Conservation (phyloP, 345 rosid species). For the Aurinia saxatilis region DNA sequence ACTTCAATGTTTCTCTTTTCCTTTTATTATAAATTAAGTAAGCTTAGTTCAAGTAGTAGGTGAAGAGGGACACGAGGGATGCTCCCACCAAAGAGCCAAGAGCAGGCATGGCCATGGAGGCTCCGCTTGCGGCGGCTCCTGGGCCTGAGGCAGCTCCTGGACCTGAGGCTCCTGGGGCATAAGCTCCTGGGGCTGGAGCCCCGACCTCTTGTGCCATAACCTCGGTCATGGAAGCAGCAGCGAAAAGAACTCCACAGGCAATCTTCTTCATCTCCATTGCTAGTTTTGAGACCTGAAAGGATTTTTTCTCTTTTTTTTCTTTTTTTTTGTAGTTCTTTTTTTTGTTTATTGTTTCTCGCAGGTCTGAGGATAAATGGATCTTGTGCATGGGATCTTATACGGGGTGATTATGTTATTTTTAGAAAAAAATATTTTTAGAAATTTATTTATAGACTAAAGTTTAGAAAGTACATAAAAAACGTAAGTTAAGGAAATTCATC, state of each 20-base stretch:
- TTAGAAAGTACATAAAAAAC: background rate
- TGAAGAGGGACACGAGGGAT: conserved; percentile 51
- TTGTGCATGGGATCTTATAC: conserved; percentile 2
- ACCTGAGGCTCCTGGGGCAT: conserved; percentile 37
- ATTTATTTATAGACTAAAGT: background rate
- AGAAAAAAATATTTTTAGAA: background rate
- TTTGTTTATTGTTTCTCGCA: conserved; percentile 17
- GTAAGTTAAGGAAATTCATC: background rate
- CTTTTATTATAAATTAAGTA: background rate
- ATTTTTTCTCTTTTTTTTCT: background rate
- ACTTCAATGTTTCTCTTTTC: background rate
- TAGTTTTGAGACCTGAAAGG: conserved; percentile 26
- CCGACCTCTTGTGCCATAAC: conserved; percentile 40
- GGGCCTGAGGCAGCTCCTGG: conserved; percentile 40
- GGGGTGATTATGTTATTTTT: background rate
- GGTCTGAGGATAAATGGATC: conserved; percentile 21
- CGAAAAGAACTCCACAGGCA: conserved; percentile 41
- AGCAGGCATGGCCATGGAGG: conserved; percentile 44
- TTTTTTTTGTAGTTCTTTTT: background rate
- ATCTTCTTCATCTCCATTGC: conserved; percentile 73
- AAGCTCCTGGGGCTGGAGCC: background rate
- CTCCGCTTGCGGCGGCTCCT: conserved; percentile 31
- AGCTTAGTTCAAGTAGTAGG: conserved; percentile 47
- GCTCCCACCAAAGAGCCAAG: conserved; percentile 59
- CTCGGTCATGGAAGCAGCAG: conserved; percentile 49